These are phyloP conservation scores for Trichocomaceae sp. DNA, from an alignment of 2,329 filamentous ascomycete genomes.

Conservation along the genomic window DNA sequence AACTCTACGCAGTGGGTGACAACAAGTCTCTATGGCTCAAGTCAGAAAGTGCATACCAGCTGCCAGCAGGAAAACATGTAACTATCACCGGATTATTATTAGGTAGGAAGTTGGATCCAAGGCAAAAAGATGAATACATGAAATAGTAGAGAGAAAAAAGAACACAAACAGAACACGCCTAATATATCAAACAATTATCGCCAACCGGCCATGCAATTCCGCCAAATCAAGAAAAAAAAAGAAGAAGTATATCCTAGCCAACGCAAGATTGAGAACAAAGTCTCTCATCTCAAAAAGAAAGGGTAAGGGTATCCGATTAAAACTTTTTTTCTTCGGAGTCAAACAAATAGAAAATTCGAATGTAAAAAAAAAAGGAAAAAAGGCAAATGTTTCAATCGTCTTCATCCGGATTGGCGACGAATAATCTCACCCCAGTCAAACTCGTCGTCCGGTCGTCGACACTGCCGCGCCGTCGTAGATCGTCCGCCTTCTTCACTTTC, in stretches of 20 bases:
- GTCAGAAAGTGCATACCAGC: too few relatives aligned
- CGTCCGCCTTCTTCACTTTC: constrained; percentile 38
- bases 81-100: background rate
- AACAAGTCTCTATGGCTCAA: too few relatives aligned
- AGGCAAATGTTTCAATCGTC: constrained; percentile 19
- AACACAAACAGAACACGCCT: background rate
- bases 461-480: constrained; percentile 42
- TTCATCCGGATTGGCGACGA: constrained; percentile 44
- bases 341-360: background rate
- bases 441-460: constrained; percentile 44
- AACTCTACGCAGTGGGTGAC: too few relatives aligned
- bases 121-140: background rate
- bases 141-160: background rate
- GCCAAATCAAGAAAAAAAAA: too few relatives aligned
- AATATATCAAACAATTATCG: background rate
- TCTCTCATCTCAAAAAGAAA: constrained; percentile 2
- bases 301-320: constrained; percentile 11
- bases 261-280: background rate
- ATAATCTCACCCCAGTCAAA: constrained; percentile 42
- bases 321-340: constrained; percentile 3
- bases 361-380: background rate
- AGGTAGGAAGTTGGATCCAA: background rate
- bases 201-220: constrained; percentile 7
- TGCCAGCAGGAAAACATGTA: background rate
- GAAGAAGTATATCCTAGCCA: background rate